Percentiles rank a stretch among this genome's conserved stretches.
Evolutionary conservation across 2,329 filamentous ascomycete species (phyloP).

Genomic region (Ascochyta clinopodiicola): DNA sequence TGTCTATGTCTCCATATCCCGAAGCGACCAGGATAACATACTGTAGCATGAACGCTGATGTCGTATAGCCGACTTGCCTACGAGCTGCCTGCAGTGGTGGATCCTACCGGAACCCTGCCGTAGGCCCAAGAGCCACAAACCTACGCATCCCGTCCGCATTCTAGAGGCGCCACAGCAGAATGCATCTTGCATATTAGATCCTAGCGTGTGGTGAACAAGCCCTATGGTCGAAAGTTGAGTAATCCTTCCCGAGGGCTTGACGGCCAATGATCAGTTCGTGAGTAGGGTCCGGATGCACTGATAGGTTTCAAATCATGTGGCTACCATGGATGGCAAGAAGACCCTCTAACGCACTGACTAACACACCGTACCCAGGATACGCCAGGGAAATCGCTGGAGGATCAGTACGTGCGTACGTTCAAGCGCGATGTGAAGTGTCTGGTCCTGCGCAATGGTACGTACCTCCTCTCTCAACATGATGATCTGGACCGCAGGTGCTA

Average conservation of each 20-base stretch:
- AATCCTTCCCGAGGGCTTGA: neutral
- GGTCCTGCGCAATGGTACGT: neutral
- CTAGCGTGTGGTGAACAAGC: constrained; percentile 3
- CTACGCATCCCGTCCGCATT: constrained; percentile 3
- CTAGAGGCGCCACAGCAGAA: constrained; percentile 17
- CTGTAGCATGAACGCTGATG: neutral
- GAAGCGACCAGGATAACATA: neutral
- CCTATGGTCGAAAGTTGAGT: neutral
- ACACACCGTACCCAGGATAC: neutral
- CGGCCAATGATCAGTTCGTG: neutral
- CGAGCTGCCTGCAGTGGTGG: neutral
- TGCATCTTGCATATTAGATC: constrained; percentile 16
- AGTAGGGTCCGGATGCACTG: neutral
- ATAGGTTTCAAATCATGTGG: neutral
- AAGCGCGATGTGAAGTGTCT: constrained; percentile 3
- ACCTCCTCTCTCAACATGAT: neutral
- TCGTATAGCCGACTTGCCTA: constrained; percentile 1
- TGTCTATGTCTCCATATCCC: neutral
- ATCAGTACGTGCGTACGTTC: neutral
- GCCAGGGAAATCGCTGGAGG: neutral
- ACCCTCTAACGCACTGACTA: constrained; percentile 6
- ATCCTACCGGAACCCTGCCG: neutral
- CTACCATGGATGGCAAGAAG: neutral
- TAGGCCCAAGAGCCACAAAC: constrained; percentile 4
- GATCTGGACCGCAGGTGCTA: neutral